phyloP scores from a whole-genome alignment of 805 yeast genomes.

The Candida pseudoglaebosa region DNA sequence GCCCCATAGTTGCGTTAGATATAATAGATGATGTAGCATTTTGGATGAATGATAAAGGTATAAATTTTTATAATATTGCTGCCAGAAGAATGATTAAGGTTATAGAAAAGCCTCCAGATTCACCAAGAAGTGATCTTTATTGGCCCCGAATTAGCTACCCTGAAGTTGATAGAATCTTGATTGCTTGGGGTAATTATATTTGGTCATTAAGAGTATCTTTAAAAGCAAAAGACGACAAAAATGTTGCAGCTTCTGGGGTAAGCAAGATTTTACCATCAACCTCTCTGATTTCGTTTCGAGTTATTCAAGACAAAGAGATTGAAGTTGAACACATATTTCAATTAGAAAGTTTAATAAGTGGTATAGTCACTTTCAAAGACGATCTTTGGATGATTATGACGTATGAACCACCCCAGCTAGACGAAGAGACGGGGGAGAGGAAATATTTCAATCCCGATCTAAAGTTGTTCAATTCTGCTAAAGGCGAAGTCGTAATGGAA shows the following conservation, averaged over 20 bases:
- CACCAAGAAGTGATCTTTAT: constrained; percentile 69
- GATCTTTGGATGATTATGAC: constrained; percentile 63
- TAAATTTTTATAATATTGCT: constrained; percentile 58
- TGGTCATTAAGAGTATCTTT: constrained; percentile 60
- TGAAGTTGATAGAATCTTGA: constrained; percentile 59
- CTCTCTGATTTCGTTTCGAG: constrained; percentile 51
- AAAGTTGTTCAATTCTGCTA: constrained; percentile 56
- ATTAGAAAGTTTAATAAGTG: constrained; percentile 59
- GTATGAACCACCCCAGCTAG: constrained; percentile 38
- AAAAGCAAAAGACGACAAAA: constrained; percentile 13
- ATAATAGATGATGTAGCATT: constrained; percentile 62
- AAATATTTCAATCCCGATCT: constrained; percentile 64
- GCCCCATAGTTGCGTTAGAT: constrained; percentile 68
- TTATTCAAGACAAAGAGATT: constrained; percentile 39
- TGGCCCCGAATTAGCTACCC: constrained; percentile 74
- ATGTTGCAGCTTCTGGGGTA: constrained; percentile 19
- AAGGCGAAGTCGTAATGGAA: constrained; percentile 70
- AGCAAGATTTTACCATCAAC: constrained; percentile 47
- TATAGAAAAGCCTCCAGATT: constrained; percentile 53
- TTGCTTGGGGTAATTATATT: constrained; percentile 81
- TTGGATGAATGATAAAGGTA: constrained; percentile 85
- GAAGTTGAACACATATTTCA: constrained; percentile 47
- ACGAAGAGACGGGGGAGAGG: constrained; percentile 14
- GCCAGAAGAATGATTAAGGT: constrained; percentile 46
- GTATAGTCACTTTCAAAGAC: constrained; percentile 71